Evolutionary conservation across 768 basidiomycete species (phyloP).

Genomic region (Pulveroboletus sp.): DNA sequence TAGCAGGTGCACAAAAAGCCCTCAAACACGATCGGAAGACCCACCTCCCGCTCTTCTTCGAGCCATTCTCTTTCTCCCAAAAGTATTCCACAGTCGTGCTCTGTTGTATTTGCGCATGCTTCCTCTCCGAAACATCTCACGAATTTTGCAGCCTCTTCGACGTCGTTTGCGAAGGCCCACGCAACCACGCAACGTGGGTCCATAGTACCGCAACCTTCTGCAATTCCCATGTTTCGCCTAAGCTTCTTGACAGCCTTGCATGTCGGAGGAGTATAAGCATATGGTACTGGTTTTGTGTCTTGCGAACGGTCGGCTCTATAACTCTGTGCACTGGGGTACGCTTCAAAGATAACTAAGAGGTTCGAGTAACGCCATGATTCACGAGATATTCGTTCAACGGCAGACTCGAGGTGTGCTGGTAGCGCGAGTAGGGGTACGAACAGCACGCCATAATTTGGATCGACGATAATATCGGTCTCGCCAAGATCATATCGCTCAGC

Average conservation of each 20-base stretch:
- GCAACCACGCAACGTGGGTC: conserved; percentile 38
- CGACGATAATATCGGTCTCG: conserved; percentile 63
- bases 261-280: conserved; percentile 61
- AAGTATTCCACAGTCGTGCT: conserved; percentile 33
- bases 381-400: conserved; percentile 40
- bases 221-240: conserved; percentile 54
- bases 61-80: conserved; percentile 68
- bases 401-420: conserved; percentile 43
- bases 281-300: conserved; percentile 13
- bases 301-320: conserved; percentile 17
- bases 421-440: conserved; percentile 44
- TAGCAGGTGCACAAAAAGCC: conserved; percentile 9
- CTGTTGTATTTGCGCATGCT: conserved; percentile 42
- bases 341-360: conserved; percentile 62
- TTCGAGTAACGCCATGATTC: conserved; percentile 61
- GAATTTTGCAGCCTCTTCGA: conserved; percentile 53
- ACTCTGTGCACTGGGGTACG: conserved; percentile 48
- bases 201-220: conserved; percentile 56
- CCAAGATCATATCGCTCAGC: conserved; percentile 59
- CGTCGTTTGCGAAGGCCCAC: conserved; percentile 59
- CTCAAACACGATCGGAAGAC: conserved; percentile 10
- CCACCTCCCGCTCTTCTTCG: conserved; percentile 49
- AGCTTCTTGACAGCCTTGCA: conserved; percentile 68
- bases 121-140: conserved; percentile 56
- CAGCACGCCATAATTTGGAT: conserved; percentile 55